Conservation (phyloP, 352 stramenopile species). For the Phytopythium litorale region DNA sequence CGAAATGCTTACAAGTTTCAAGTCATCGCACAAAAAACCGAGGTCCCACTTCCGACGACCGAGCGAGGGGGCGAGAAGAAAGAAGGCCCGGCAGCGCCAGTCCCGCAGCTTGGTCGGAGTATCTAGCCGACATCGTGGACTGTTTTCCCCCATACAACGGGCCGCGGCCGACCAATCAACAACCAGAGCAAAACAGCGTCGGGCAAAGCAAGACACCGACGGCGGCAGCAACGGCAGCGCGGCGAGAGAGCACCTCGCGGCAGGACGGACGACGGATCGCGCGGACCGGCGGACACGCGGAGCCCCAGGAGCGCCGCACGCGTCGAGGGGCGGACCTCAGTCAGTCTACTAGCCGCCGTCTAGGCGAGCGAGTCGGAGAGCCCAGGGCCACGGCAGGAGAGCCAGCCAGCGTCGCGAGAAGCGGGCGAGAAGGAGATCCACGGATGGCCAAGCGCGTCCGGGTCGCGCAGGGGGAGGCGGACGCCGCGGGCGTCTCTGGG, state of each 20-base stretch:
- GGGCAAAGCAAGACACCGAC: not conserved
- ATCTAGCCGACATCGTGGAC: conserved; percentile 12
- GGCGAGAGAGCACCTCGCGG: not conserved
- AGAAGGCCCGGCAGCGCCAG: not conserved
- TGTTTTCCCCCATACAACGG: conserved; percentile 11
- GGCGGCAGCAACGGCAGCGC: conserved; percentile 9
- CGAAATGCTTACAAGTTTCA: not conserved
- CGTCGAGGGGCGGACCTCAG: not conserved
- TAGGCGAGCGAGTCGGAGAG: too few relatives aligned
- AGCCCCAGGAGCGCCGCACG: not conserved
- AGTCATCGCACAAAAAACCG: not conserved
- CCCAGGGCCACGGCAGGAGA: not conserved
- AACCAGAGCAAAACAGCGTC: conserved; percentile 14
- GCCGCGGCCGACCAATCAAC: conserved; percentile 36
- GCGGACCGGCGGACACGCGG: conserved; percentile 10
- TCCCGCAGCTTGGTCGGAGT: conserved; percentile 10
- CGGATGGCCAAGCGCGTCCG: conserved; percentile 68
- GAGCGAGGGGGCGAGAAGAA: not conserved
- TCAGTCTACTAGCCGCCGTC: not conserved
- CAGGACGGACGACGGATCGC: not conserved
- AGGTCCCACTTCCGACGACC: not conserved
- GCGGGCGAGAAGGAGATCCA: not conserved
- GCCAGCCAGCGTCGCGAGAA: not conserved
- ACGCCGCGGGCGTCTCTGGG: not conserved
- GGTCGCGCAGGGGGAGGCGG: conserved; percentile 24